Evolutionary conservation across 805 yeast species (phyloP).

Genomic region (Isabelozyma pseudorhagii): DNA sequence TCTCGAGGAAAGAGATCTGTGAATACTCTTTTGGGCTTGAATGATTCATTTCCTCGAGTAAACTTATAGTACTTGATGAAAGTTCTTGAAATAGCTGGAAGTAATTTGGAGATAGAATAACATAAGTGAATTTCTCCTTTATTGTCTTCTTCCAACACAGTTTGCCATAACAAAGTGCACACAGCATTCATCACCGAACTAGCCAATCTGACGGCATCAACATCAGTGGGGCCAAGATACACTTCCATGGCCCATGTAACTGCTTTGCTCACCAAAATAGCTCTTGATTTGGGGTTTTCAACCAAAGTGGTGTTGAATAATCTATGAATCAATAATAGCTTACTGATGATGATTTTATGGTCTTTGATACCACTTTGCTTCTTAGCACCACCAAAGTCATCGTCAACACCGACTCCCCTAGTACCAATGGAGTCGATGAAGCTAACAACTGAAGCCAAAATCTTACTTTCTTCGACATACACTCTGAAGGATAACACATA

Average conservation of each 20-base stretch:
- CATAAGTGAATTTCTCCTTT: slow-evolving; percentile 36
- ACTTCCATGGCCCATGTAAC: slow-evolving; percentile 60
- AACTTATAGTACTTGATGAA: slow-evolving; percentile 52
- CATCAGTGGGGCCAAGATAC: slow-evolving; percentile 47
- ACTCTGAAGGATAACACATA: slow-evolving; percentile 46
- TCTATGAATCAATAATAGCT: slow-evolving; percentile 60
- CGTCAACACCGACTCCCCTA: slow-evolving; percentile 52
- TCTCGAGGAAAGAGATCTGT: slow-evolving; percentile 65
- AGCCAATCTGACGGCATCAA: slow-evolving; percentile 64
- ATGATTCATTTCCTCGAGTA: slow-evolving; percentile 44
- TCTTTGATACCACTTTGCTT: slow-evolving; percentile 33
- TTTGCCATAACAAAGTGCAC: slow-evolving; percentile 37
- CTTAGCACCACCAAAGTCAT: slow-evolving; percentile 18
- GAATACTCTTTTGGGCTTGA: slow-evolving; percentile 60
- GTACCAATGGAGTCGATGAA: slow-evolving; percentile 54
- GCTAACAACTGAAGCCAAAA: slow-evolving; percentile 39
- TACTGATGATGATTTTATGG: slow-evolving; percentile 52
- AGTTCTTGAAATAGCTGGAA: slow-evolving; percentile 52
- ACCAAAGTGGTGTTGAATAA: slow-evolving; percentile 41
- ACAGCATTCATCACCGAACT: slow-evolving; percentile 54
- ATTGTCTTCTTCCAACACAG: slow-evolving; percentile 22
- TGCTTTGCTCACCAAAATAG: slow-evolving; percentile 42
- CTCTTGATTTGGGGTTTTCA: slow-evolving; percentile 23
- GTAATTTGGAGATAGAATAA: slow-evolving; percentile 47
- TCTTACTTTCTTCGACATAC: slow-evolving; percentile 33